Evolutionary conservation across 352 stramenopile species (phyloP).

Genomic region (Aphanomyces cochlioides): DNA sequence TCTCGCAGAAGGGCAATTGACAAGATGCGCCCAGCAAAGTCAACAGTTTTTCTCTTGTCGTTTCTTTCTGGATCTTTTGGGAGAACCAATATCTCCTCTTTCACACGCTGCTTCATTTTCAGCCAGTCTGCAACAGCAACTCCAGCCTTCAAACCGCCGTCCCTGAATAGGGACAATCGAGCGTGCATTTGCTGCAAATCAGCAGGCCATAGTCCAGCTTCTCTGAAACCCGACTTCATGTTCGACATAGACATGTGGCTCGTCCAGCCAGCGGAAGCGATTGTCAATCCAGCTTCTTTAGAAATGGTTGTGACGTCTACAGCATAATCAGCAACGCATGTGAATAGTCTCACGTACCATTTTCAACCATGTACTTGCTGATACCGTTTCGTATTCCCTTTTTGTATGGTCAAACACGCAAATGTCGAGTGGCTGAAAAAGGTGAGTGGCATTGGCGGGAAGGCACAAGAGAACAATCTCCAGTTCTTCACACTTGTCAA

Average conservation of each 20-base stretch:
- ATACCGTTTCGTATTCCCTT: constrained; percentile 1
- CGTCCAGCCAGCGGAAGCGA: constrained; percentile 3
- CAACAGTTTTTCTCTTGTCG: background rate
- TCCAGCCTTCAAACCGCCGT: background rate
- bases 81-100: background rate
- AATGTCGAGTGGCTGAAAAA: constrained; percentile 16
- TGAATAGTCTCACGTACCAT: background rate
- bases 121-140: background rate
- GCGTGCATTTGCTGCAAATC: constrained; percentile 2
- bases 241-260: background rate
- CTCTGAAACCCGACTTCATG: background rate
- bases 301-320: constrained; percentile 5
- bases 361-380: background rate
- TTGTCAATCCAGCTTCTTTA: background rate
- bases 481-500: background rate
- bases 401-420: constrained; percentile 13
- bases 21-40: background rate
- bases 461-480: constrained; percentile 2
- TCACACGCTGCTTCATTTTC: background rate
- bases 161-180: background rate
- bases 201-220: background rate
- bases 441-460: constrained; percentile 5
- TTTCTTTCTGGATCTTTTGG: background rate
- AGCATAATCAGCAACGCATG: background rate
- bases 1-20: background rate